Evolutionary conservation across 805 yeast genomes (phyloP), one percentile per base, ranked within the genome.

Genomic region (Yamadazyma tumulicola): DNA sequence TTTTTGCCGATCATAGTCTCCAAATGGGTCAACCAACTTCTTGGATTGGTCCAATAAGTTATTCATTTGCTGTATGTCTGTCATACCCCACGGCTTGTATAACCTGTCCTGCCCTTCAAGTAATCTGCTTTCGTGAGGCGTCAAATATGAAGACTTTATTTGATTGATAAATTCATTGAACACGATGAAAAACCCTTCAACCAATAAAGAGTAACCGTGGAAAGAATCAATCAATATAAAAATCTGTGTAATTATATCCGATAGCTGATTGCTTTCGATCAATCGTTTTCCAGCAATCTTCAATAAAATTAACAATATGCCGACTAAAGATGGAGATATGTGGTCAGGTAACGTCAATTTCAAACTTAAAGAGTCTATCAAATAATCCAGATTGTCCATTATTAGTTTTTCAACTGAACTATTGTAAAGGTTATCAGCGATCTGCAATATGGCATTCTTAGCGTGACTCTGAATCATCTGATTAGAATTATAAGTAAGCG

Each of bases 141-240:
- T 26, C 26, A n/a, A 5, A 27, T 38, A 48, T 44, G 16, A 42
- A 34, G 6, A 27, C 25, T 19, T 45, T 13, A 42, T 46, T 48
- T 79, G 79, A 20, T 59, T 57, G 5, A 79, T 62, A 4, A 85
- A 55, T 17, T 77, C 79, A 34, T 74, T 74, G 48, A 89, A 86
- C 0, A 86, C 81, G 3, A 69, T 58, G 42, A 88, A 84, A 39
- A 86, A 80, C 1, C 86, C 85, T 38, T 80, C 80, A 35, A 85
- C 79, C 12, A 93, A 61, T 11, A 69, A 64, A 2, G 79, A 63
- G 54, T 91, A 91, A 0, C 91, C 94, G 58, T 89, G 96, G 50
- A 82, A 91, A 34, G 79, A 67, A 58, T 91, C 97, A 32, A 91
- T 66, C 22, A 89, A 61, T 13, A 80, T 75, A 54, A 91, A 87